These are phyloP conservation scores for Kwoniella heveanensis DNA, from an alignment of 768 basidiomycete genomes.

Conservation along the genomic window DNA sequence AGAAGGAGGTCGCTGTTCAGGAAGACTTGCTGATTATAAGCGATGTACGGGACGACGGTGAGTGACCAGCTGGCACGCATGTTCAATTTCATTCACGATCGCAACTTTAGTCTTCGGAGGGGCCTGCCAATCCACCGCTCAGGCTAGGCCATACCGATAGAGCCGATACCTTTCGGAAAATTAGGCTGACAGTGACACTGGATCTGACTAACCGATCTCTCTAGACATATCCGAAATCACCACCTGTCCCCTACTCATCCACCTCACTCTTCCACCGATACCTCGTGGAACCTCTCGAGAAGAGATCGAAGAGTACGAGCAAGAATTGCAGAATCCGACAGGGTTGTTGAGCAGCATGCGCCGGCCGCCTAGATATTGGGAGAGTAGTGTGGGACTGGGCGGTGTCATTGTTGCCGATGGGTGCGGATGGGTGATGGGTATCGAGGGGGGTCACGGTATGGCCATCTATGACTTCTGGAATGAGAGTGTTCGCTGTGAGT, in stretches of 20 bases:
- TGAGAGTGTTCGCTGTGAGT: slow-evolving; percentile 68
- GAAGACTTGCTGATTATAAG: slow-evolving; percentile 30
- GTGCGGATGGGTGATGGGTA: slow-evolving; percentile 74
- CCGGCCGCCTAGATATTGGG: slow-evolving; percentile 43
- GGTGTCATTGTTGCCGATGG: slow-evolving; percentile 74
- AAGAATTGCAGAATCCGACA: slow-evolving; percentile 44
- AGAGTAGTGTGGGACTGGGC: slow-evolving; percentile 51
- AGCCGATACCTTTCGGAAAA: too few species aligned
- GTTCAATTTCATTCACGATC: too few species aligned
- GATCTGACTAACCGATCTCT: too few species aligned
- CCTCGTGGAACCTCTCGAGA: slow-evolving; percentile 25
- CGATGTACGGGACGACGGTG: slow-evolving; percentile 40
- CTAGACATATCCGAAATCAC: slow-evolving; percentile 27
- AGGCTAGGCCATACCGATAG: background rate
- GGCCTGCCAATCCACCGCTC: background rate
- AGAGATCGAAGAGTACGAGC: slow-evolving; percentile 42
- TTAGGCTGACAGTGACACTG: too few species aligned
- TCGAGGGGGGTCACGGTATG: slow-evolving; percentile 69
- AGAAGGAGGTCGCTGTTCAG: slow-evolving; percentile 41
- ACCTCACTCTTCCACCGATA: slow-evolving; percentile 46
- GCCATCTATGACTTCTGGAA: slow-evolving; percentile 65
- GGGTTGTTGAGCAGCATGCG: slow-evolving; percentile 37
- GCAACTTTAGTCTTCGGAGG: too few species aligned
- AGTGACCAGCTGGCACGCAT: too few species aligned
- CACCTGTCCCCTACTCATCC: slow-evolving; percentile 42